Percentiles rank a stretch among this genome's conserved stretches.
Evolutionary conservation across 148 eudicot species (phyloP).

Genomic region (Selenicereus undatus): DNA sequence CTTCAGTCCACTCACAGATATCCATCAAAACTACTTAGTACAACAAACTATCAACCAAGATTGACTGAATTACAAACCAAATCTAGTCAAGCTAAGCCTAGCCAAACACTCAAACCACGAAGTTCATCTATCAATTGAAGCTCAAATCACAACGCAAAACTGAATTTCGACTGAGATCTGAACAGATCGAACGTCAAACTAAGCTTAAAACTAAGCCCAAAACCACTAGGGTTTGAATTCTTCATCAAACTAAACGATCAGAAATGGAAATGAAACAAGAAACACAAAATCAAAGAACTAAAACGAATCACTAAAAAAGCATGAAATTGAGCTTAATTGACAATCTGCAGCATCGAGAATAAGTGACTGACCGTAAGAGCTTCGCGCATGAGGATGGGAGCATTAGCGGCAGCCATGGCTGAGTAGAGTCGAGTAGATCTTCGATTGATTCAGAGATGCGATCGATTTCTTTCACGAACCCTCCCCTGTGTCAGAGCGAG

Average conservation of each 20-base stretch:
- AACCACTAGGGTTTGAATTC: conserved; percentile 13
- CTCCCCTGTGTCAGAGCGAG: conserved; percentile 17
- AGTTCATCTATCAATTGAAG: background rate
- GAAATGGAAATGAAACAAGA: conserved; percentile 5
- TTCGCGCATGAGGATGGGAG: conserved; percentile 94
- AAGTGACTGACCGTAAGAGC: conserved; percentile 64
- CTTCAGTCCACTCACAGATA: background rate
- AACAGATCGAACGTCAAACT: conserved; percentile 38
- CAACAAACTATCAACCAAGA: background rate
- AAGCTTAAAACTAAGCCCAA: background rate
- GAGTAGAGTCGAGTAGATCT: conserved; percentile 25
- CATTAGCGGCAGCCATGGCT: conserved; percentile 95
- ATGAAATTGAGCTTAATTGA: background rate
- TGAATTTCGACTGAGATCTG: conserved; percentile 19
- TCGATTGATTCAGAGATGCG: background rate
- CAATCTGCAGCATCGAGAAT: background rate
- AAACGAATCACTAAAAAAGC: background rate
- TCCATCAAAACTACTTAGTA: background rate
- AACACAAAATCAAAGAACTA: background rate
- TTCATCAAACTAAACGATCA: background rate
- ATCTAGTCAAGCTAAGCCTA: conserved; percentile 5
- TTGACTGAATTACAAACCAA: conserved; percentile 5
- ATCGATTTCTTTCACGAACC: background rate
- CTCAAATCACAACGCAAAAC: background rate
- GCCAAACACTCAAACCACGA: background rate